These are phyloP conservation scores for Mesembryanthemum crystallinum DNA, from an alignment of 148 eudicot species.

Conservation along the genomic window DNA sequence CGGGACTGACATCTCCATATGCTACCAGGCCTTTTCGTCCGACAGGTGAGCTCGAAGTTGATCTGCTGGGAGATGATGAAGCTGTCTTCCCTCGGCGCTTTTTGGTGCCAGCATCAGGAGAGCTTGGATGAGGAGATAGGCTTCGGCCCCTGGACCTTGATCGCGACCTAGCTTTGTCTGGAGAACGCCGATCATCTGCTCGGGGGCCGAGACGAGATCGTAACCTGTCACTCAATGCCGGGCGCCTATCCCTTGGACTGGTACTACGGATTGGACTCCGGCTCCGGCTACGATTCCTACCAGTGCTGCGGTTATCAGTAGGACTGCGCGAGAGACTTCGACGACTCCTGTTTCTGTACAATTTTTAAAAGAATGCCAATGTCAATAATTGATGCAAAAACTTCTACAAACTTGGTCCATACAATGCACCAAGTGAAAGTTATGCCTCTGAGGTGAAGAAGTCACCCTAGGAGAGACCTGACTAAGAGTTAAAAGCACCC, in stretches of 20 bases:
- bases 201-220: constrained; percentile 79
- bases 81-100: constrained; percentile 32
- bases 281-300: constrained; percentile 55
- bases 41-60: constrained; percentile 68
- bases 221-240: constrained; percentile 61
- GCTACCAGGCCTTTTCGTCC: constrained; percentile 76
- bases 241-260: constrained; percentile 60
- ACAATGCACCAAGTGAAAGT: too few species aligned
- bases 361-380: not conserved
- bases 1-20: constrained; percentile 79
- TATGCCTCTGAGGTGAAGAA: too few species aligned
- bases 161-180: constrained; percentile 33
- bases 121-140: constrained; percentile 47
- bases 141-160: constrained; percentile 54
- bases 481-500: too few species aligned
- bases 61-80: constrained; percentile 43
- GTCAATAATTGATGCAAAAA: too few species aligned
- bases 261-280: constrained; percentile 65
- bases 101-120: constrained; percentile 40
- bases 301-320: constrained; percentile 33
- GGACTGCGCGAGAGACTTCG: constrained; percentile 74
- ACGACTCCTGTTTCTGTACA: constrained; percentile 56
- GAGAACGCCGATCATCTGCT: constrained; percentile 35
- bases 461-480: too few species aligned
- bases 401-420: too few species aligned